phyloP scores from a whole-genome alignment of 2,329 filamentous ascomycete genomes.

The Nothophoma quercina region DNA sequence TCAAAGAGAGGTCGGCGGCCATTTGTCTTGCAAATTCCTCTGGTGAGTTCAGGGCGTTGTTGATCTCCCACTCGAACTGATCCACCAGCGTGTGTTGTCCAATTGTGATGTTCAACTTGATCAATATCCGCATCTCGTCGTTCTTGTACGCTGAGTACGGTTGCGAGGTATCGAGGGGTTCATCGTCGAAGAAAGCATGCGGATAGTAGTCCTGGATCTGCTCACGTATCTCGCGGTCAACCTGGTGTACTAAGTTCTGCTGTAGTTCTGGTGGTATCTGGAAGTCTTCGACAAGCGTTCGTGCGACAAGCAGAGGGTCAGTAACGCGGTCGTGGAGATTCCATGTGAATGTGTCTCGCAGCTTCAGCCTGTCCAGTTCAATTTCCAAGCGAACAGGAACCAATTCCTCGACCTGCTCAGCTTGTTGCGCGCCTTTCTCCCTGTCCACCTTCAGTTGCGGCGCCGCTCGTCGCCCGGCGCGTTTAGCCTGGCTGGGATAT shows the following conservation, averaged over 20 bases:
- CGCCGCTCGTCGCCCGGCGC: constrained; percentile 78
- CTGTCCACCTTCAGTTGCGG: constrained; percentile 78
- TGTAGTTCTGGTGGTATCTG: constrained; percentile 74
- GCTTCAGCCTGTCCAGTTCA: constrained; percentile 92
- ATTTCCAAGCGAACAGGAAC: constrained; percentile 92
- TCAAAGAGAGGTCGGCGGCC: constrained; percentile 87
- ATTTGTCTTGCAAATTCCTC: constrained; percentile 93
- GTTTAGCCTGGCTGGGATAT: constrained; percentile 79
- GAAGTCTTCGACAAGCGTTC: constrained; percentile 88
- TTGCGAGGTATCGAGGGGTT: constrained; percentile 85
- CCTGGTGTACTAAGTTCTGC: constrained; percentile 66
- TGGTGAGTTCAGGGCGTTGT: constrained; percentile 90
- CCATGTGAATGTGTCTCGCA: constrained; percentile 98
- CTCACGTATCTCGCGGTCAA: constrained; percentile 80
- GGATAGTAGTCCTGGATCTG: constrained; percentile 94
- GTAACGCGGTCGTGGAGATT: constrained; percentile 92
- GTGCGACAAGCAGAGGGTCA: constrained; percentile 80
- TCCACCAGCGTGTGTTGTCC: constrained; percentile 92
- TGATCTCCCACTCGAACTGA: constrained; percentile 99
- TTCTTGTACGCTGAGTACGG: constrained; percentile 97
- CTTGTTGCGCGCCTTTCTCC: constrained; percentile 82
- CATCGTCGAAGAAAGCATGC: constrained; percentile 87
- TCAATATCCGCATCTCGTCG: constrained; percentile 95
- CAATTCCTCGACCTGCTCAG: constrained; percentile 88
- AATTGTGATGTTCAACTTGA: constrained; percentile 98